Evolutionary conservation across 257 asterid genomes (phyloP).

Genomic region (Penstemon eatonii): DNA sequence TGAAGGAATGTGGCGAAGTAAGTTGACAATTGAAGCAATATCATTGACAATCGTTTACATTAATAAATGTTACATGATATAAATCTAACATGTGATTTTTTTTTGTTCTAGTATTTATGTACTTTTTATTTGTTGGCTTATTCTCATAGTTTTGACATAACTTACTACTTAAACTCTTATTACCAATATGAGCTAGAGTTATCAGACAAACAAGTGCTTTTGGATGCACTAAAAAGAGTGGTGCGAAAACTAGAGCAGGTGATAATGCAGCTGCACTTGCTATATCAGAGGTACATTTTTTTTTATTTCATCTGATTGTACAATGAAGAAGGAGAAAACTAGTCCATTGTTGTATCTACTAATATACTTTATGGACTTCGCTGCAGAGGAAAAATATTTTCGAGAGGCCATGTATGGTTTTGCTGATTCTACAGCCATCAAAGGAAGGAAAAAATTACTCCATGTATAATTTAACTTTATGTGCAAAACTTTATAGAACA

Average conservation of each 20-base stretch:
- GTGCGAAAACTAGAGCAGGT: background rate
- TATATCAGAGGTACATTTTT: background rate
- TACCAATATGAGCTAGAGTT: background rate
- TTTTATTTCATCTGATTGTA: background rate
- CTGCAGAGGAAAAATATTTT: background rate
- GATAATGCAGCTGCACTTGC: background rate
- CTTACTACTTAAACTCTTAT: background rate
- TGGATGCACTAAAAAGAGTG: background rate
- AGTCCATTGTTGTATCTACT: too few relatives aligned
- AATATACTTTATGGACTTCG: too few relatives aligned
- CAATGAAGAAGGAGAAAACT: too few relatives aligned
- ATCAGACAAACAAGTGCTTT: background rate
- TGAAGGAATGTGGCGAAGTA: too few relatives aligned
- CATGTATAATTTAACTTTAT: background rate
- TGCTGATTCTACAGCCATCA: background rate
- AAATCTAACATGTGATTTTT: background rate
- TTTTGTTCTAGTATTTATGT: too few relatives aligned
- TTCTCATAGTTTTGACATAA: background rate
- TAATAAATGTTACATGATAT: background rate
- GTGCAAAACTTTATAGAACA: too few relatives aligned
- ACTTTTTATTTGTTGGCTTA: too few relatives aligned
- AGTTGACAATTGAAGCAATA: background rate
- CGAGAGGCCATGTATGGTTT: conserved; percentile 2
- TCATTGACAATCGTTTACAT: background rate
- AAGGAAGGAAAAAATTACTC: conserved; percentile 5